Conservation (phyloP, 345 rosid species). For the Garcia nutans region DNA sequence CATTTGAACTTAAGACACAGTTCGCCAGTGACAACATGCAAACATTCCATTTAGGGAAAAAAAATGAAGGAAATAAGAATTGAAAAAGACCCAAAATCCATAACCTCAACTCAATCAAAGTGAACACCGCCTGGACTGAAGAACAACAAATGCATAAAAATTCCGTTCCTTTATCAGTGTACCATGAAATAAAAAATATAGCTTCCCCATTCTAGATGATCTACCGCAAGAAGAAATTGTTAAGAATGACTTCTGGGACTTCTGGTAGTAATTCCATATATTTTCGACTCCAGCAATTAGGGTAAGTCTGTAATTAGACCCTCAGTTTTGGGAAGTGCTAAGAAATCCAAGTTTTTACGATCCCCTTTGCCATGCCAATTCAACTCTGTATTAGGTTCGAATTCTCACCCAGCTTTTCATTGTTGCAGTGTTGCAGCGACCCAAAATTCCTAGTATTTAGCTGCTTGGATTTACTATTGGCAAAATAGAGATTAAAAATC, state of each 20-base stretch:
- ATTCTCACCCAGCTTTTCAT: not conserved
- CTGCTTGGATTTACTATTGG: not conserved
- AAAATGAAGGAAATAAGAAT: not conserved
- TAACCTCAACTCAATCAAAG: not conserved
- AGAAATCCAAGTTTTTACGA: not conserved
- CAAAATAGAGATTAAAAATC: not conserved
- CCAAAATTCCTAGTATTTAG: not conserved
- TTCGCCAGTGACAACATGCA: not conserved
- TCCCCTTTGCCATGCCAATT: not conserved
- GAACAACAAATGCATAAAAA: not conserved
- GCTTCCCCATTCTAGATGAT: not conserved
- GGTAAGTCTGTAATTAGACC: not conserved
- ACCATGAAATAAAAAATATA: not conserved
- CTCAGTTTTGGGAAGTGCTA: not conserved
- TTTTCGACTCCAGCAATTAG: not conserved
- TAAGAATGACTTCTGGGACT: not conserved
- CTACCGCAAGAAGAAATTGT: not conserved
- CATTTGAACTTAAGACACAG: not conserved
- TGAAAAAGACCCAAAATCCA: conserved; percentile 5
- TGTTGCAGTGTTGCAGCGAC: not conserved
- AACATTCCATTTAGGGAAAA: not conserved
- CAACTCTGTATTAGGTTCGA: not conserved
- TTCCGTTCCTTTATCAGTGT: not conserved
- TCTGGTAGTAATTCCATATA: not conserved
- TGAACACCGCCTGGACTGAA: not conserved